Evolutionary conservation across 2,329 filamentous ascomycete genomes (phyloP).

Genomic region (Stachybotrys elegans): DNA sequence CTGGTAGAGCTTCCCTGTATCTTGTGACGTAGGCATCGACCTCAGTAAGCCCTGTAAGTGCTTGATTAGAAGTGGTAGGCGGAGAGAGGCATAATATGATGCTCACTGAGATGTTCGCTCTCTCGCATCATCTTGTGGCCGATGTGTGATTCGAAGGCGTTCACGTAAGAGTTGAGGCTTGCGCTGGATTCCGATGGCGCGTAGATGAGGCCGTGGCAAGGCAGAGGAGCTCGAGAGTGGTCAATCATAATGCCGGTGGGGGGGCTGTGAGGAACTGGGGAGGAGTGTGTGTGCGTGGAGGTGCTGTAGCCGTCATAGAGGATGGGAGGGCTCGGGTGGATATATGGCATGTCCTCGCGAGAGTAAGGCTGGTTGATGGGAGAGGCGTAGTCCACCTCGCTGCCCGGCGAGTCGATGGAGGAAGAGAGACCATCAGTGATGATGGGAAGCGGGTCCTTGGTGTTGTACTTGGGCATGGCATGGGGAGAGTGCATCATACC

Average conservation of each 20-base stretch:
- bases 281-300: conserved; percentile 39
- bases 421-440: conserved; percentile 47
- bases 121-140: conserved; percentile 49
- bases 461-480: conserved; percentile 33
- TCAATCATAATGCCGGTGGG: conserved; percentile 51
- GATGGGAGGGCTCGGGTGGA: conserved; percentile 49
- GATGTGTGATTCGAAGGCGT: conserved; percentile 51
- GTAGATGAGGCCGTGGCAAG: conserved; percentile 57
- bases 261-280: conserved; percentile 51
- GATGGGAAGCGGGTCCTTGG: conserved; percentile 40
- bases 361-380: conserved; percentile 52
- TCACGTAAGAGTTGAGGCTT: conserved; percentile 55
- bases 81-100: conserved; percentile 25
- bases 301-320: conserved; percentile 55
- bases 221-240: conserved; percentile 46
- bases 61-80: conserved; percentile 31
- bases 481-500: conserved; percentile 29
- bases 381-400: conserved; percentile 59
- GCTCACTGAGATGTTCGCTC: conserved; percentile 51
- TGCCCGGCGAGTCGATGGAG: conserved; percentile 54
- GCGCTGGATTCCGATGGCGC: conserved; percentile 56
- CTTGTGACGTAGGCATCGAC: conserved; percentile 49
- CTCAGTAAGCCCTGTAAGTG: conserved; percentile 45
- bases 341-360: conserved; percentile 53
- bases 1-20: conserved; percentile 45